Evolutionary conservation across 1,284 basidiomycete species (phyloP).

Genomic region (Puccinia novopanici): DNA sequence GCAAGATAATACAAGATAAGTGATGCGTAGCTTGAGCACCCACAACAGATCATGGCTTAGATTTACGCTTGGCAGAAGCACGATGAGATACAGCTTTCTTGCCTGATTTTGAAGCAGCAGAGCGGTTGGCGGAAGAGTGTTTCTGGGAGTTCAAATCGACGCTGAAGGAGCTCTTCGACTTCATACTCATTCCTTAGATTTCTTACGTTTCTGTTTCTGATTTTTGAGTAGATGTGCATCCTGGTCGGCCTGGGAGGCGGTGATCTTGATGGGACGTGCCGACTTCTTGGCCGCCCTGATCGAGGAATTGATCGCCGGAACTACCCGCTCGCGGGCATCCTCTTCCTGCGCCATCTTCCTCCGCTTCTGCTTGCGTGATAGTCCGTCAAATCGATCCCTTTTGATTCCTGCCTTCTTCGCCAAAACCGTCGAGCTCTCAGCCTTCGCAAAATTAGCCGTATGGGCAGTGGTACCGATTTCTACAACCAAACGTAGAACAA

Average conservation of each 20-base stretch:
- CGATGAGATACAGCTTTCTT: background rate
- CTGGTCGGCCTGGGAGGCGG: constrained; percentile 27
- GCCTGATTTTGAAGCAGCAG: background rate
- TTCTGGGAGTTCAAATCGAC: background rate
- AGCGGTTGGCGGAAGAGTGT: background rate
- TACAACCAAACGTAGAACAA: background rate
- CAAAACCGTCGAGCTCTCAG: background rate
- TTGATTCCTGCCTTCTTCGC: constrained; percentile 15
- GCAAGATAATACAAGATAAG: too few species aligned
- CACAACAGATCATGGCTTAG: background rate
- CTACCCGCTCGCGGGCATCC: constrained; percentile 32
- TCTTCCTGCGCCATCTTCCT: constrained; percentile 45
- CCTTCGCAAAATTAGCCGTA: constrained; percentile 32
- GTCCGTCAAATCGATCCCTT: constrained; percentile 45
- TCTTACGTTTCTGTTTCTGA: background rate
- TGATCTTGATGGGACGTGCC: constrained; percentile 39
- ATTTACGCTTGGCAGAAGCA: background rate
- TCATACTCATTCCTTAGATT: constrained; percentile 29
- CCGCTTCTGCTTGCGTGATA: constrained; percentile 47
- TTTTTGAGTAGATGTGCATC: constrained; percentile 20
- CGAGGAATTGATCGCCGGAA: constrained; percentile 33
- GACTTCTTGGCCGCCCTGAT: constrained; percentile 48
- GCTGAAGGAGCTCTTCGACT: constrained; percentile 22
- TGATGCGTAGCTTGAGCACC: too few species aligned
- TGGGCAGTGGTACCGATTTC: constrained; percentile 48